These are phyloP conservation scores for Takakia lepidozioides DNA, from an alignment of 225 moss, liverwort and hornwort species.

Conservation along the genomic window DNA sequence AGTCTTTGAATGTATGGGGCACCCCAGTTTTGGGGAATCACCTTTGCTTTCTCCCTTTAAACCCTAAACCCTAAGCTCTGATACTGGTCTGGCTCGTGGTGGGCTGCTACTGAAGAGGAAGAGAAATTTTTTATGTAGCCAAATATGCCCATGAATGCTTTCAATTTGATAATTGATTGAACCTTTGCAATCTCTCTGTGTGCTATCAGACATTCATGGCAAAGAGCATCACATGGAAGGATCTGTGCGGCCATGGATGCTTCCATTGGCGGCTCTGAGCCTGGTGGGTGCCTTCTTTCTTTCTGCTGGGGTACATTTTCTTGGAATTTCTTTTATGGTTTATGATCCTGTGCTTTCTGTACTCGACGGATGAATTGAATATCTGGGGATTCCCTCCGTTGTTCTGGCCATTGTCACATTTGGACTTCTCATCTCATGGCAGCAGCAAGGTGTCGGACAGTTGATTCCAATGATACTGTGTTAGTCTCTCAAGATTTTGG, in stretches of 20 bases:
- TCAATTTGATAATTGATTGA: not conserved
- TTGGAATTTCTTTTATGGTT: not conserved
- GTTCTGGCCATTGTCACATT: no score
- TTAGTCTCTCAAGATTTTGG: no score
- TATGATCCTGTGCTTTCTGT: no score
- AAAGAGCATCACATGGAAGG: conserved; percentile 17
- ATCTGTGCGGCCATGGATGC: conserved; percentile 48
- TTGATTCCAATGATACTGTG: no score
- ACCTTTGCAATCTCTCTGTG: not conserved
- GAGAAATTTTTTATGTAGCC: not conserved
- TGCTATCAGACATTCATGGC: conserved; percentile 10
- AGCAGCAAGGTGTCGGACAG: no score
- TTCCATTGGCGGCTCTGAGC: conserved; percentile 35
- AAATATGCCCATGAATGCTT: not conserved
- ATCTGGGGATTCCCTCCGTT: no score
- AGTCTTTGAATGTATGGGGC: not conserved
- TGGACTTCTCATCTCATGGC: no score
- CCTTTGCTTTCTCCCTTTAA: no score
- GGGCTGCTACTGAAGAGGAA: not conserved
- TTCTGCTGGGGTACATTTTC: no score
- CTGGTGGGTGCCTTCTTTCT: conserved; percentile 6
- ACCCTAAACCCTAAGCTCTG: conserved; percentile 5
- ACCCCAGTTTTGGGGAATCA: no score
- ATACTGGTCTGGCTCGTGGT: not conserved
- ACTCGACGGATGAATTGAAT: no score